A percentile compares a stretch with the other conserved stretches of the same genome.
Conservation (phyloP, 2,329 filamentous ascomycete genomes). For the Apiospora kogelbergensis region DNA sequence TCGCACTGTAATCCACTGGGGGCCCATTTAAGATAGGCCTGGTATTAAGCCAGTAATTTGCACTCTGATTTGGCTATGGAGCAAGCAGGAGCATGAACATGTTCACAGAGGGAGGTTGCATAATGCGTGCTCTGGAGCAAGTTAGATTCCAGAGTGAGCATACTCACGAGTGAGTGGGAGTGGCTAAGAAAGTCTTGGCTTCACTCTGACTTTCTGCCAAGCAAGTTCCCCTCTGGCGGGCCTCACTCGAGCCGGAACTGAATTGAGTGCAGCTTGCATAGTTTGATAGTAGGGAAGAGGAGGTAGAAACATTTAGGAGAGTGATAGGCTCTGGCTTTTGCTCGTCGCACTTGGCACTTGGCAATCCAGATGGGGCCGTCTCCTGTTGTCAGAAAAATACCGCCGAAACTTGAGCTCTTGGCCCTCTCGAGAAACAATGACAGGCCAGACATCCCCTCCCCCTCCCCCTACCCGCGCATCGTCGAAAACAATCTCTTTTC, state of each 20-base stretch:
- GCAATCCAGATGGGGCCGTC: not conserved
- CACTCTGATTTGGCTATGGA: not conserved
- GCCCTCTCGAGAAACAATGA: not conserved
- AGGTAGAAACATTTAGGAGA: not conserved
- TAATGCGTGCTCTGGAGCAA: not conserved
- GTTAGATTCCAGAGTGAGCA: not conserved
- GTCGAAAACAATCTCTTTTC: slow-evolving; percentile 2
- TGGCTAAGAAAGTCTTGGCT: slow-evolving; percentile 2
- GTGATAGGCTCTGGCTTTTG: not conserved
- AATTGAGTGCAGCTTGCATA: too few species aligned
- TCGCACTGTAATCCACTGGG: not conserved
- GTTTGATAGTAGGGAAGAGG: too few species aligned
- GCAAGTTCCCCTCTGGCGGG: not conserved
- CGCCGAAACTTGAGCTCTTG: slow-evolving; percentile 1
- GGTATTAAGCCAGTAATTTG: not conserved
- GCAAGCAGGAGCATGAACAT: not conserved
- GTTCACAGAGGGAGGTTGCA: not conserved
- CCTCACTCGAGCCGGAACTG: not conserved
- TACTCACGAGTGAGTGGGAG: too few species aligned
- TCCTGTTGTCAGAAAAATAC: not conserved
- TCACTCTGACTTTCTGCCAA: slow-evolving; percentile 2
- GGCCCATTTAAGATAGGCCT: not conserved
- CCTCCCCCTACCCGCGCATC: not conserved
- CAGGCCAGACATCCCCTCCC: not conserved
- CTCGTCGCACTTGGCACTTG: too few species aligned